Base-by-base conservation (phyloP, 345 rosid genomes). In the Lenwebbia sp. region DNA sequence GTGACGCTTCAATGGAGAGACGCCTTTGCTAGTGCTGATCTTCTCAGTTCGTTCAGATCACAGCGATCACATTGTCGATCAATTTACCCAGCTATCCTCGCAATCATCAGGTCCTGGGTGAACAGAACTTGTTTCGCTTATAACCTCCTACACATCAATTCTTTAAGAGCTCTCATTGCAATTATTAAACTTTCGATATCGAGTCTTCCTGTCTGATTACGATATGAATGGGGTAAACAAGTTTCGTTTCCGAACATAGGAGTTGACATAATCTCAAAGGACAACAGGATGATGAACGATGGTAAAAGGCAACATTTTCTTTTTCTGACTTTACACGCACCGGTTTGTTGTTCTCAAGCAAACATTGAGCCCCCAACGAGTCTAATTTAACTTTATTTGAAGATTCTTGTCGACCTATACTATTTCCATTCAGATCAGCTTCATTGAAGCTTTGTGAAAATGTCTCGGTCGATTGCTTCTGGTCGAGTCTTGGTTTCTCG, bases 1-100 rank as follows among this genome's bases (percentile, higher is more conserved):
- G 5, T 6, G 37, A 3, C 37, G 12, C 37, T 13, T n/a, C 19
- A 0, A 58, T n/a, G 37, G 10, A 0, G 14, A n/a, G 70, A 1
- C 21, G 19, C 17, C 70, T 60, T 60, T n/a, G 19, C 12, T 0
- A n/a, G 70, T n/a, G 37, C 70, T 28, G 30, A 13, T 13, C 37
- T n/a, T 60, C 70, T 60, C 19, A n/a, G 21, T 0, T 60, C 37
- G 3, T 60, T 60, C 0, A 0, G 37, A 28, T 13, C 74, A 60
- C 37, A 6, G 2, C 15, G 17, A 13, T 28, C 74, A 60, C 74
- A 28, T 60, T 60, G 74, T 60, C 21, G 0, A 60, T 60, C 21
- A 28, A 60, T 60, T 33, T 6, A 60, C 37, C 2, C 0, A 60
- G 74, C 74, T 28, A 60, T 19, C 74, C 74, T 6, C 0, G 19